Evolutionary conservation across 2,329 filamentous ascomycete genomes (phyloP).

Genomic region (Scedosporium dehoogii): DNA sequence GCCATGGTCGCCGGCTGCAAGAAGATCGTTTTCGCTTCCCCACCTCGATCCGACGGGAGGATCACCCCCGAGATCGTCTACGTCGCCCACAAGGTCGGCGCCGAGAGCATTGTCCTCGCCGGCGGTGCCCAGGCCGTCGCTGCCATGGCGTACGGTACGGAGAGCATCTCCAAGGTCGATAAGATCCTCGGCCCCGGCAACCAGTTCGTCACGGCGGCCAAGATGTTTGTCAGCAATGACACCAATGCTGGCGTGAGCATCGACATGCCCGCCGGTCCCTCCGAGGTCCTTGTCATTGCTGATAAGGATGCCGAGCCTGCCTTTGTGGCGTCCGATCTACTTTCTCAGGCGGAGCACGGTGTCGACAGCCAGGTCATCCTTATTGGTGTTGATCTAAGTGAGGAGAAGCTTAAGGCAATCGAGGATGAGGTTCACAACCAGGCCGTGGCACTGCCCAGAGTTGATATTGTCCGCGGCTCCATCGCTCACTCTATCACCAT

Average conservation of each 20-base stretch:
- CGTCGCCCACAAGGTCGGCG: slow-evolving; percentile 90
- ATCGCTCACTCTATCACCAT: slow-evolving; percentile 91
- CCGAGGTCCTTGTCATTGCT: slow-evolving; percentile 91
- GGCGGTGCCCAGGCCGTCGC: slow-evolving; percentile 93
- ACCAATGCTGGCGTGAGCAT: slow-evolving; percentile 92
- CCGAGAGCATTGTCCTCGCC: slow-evolving; percentile 89
- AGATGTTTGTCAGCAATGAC: slow-evolving; percentile 97
- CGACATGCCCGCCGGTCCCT: slow-evolving; percentile 96
- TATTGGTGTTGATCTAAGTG: slow-evolving; percentile 70
- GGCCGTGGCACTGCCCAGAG: slow-evolving; percentile 75
- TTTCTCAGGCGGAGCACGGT: slow-evolving; percentile 94
- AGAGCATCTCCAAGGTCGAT: slow-evolving; percentile 91
- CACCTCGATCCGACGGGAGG: slow-evolving; percentile 78
- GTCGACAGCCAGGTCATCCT: slow-evolving; percentile 92
- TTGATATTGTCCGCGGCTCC: slow-evolving; percentile 84
- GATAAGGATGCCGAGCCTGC: slow-evolving; percentile 82
- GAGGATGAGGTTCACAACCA: slow-evolving; percentile 87
- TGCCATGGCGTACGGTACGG: slow-evolving; percentile 93
- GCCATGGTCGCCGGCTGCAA: slow-evolving; percentile 96
- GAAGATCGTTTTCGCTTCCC: slow-evolving; percentile 88
- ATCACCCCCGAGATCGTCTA: slow-evolving; percentile 97
- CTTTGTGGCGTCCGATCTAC: slow-evolving; percentile 88
- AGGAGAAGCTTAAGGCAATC: slow-evolving; percentile 66
- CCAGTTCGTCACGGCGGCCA: slow-evolving; percentile 95
- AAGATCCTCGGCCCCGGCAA: slow-evolving; percentile 98